Conservation (phyloP, 2,329 filamentous ascomycete species). For the Colletotrichum scovillei region DNA sequence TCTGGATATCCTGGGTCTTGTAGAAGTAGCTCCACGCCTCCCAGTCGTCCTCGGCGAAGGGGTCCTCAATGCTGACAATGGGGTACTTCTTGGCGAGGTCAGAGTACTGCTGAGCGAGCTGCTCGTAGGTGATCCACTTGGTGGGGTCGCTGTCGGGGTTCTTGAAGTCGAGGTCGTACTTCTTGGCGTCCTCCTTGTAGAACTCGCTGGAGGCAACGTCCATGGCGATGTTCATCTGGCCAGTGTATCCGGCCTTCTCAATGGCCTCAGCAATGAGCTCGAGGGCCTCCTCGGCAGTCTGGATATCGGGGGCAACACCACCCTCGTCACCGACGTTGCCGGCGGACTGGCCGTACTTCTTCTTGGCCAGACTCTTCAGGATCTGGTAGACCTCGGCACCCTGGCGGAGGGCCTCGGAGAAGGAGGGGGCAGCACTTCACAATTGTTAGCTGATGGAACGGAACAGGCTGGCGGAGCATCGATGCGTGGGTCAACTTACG, state of each 20-base stretch:
- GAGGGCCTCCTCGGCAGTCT: slow-evolving; percentile 95
- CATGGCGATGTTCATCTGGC: slow-evolving; percentile 98
- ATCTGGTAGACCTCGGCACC: slow-evolving; percentile 98
- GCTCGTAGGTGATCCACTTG: slow-evolving; percentile 99
- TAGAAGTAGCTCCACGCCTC: slow-evolving; percentile 99
- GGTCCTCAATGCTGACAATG: slow-evolving; percentile 98
- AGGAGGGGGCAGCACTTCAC: slow-evolving; percentile 80
- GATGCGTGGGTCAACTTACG: slow-evolving; percentile 59
- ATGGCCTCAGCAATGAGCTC: slow-evolving; percentile 96
- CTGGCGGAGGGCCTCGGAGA: slow-evolving; percentile 96
- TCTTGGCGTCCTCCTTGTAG: slow-evolving; percentile 97
- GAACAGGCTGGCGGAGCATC: neutral
- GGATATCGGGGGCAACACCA: slow-evolving; percentile 98
- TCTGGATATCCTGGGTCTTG: slow-evolving; percentile 98
- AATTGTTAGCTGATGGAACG: neutral
- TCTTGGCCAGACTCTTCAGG: slow-evolving; percentile 96
- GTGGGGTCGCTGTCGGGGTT: slow-evolving; percentile 95
- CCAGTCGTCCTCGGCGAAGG: slow-evolving; percentile 99
- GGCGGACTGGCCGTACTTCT: slow-evolving; percentile 98
- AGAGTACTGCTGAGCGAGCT: slow-evolving; percentile 93
- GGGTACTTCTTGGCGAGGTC: slow-evolving; percentile 93
- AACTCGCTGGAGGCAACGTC: slow-evolving; percentile 99
- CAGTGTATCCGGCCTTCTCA: slow-evolving; percentile 93
- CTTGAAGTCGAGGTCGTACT: slow-evolving; percentile 99
- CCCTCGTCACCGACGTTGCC: slow-evolving; percentile 99